Evolutionary conservation across 805 yeast species (phyloP), one percentile per base, ranked within the genome.

Genomic region (Zygosaccharomyces lentus): DNA sequence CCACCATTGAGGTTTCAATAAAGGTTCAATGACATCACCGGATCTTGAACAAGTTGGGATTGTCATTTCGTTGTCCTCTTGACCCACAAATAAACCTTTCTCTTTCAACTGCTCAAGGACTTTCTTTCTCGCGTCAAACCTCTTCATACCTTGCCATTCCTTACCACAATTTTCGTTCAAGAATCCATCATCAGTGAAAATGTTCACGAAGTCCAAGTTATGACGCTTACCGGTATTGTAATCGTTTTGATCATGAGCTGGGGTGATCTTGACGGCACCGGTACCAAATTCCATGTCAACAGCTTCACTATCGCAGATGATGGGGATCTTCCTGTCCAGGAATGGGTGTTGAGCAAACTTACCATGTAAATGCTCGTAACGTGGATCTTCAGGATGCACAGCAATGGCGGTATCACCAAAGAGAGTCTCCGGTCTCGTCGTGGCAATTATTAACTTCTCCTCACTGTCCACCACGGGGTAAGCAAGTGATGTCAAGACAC

Each of bases 281-380:
- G 99, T 93, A 77, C 99, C 99, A 58, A 93, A 93, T 68, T 87
- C 96, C 98, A 93, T 93, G 69, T 93, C 99, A 54, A 93, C 99
- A 34, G 97, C 93, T 69, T 87, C 96, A 32, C 82, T 65, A 66
- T 93, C 99, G 43, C 89, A 80, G 51, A 93, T 73, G 62, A 93
- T 87, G 55, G 99, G 99, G 44, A 93, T 68, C 62, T 80, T 74
- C 66, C 88, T 83, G 64, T 84, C 86, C 60, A 87, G 70, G 70
- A 93, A 86, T 51, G 99, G 98, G 71, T 93, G 98, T 56, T 80
- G 68, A 50, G 86, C 93, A 65, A 73, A 87, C 68, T 90, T 88
- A 51, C 99, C 99, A 65, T 93, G 99, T 63, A 93, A 76, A 66
- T 93, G 99, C 56, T 71, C 84, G 76, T 93, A 93, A 69, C 99